Evolutionary conservation across 1,284 basidiomycete species (phyloP).

Genomic region (Marasmius fiardii): DNA sequence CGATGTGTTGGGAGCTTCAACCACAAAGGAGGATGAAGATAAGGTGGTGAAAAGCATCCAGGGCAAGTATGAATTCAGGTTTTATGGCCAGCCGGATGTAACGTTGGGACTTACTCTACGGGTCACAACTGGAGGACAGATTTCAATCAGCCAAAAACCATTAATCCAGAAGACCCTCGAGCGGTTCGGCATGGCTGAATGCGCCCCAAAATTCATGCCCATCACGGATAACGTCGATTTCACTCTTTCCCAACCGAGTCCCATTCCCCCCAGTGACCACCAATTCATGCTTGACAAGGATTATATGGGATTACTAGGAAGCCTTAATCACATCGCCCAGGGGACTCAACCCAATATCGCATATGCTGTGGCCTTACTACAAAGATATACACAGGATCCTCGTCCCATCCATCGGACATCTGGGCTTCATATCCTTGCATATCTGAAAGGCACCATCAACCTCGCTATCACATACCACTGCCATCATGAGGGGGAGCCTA

Average conservation of each 20-base stretch:
- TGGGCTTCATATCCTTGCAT: conserved; percentile 26
- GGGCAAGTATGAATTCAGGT: no score
- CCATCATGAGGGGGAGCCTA: no score
- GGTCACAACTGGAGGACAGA: conserved; percentile 8
- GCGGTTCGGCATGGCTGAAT: conserved; percentile 22
- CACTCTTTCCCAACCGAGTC: conserved; percentile 9
- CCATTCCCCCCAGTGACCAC: conserved; percentile 12
- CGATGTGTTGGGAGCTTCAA: no score
- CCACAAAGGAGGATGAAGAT: no score
- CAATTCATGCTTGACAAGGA: conserved; percentile 24
- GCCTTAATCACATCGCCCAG: no score
- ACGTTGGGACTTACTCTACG: neutral
- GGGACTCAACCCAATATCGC: no score
- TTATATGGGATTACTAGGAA: no score
- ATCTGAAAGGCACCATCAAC: conserved; percentile 26
- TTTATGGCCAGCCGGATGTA: neutral
- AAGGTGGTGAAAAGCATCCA: no score
- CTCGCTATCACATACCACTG: no score
- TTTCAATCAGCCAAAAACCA: conserved; percentile 23
- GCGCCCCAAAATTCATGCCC: conserved; percentile 17
- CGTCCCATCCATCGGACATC: conserved; percentile 25
- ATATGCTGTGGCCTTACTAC: no score
- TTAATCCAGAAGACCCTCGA: no score
- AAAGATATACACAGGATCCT: conserved; percentile 24
- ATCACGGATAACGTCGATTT: conserved; percentile 17